Percentiles rank a stretch among this genome's conserved stretches.
Evolutionary conservation across 345 rosid species (phyloP).

Genomic region (Carallia pectinifolia): DNA sequence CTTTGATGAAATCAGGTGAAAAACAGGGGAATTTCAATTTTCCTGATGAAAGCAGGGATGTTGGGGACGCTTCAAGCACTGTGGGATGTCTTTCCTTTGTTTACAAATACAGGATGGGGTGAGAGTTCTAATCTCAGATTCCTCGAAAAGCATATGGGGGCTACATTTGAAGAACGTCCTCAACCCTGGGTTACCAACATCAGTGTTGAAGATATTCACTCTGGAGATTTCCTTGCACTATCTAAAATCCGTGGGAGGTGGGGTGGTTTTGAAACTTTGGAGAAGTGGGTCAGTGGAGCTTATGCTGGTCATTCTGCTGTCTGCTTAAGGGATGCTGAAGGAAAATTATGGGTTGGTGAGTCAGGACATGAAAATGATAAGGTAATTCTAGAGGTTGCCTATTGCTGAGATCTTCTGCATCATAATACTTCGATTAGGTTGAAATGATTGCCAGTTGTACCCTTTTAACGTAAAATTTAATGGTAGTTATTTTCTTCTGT

Average conservation of each 20-base stretch:
- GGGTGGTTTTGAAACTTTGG: slow-evolving; percentile 98
- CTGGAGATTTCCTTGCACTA: slow-evolving; percentile 87
- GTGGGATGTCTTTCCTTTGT: slow-evolving; percentile 97
- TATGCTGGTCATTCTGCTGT: slow-evolving; percentile 97
- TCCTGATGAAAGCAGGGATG: slow-evolving; percentile 99
- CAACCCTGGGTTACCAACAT: slow-evolving; percentile 73
- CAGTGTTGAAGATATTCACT: slow-evolving; percentile 67
- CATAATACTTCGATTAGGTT: background rate
- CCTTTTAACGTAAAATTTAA: background rate
- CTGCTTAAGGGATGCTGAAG: slow-evolving; percentile 84
- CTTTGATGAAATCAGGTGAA: slow-evolving; percentile 56
- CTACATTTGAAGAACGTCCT: slow-evolving; percentile 70
- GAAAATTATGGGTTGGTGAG: slow-evolving; percentile 95
- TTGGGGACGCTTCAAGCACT: slow-evolving; percentile 85
- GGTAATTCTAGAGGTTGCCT: slow-evolving; percentile 36
- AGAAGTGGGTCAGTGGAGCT: slow-evolving; percentile 99
- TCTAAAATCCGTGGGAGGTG: slow-evolving; percentile 89
- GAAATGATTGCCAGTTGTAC: background rate
- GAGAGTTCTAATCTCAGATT: slow-evolving; percentile 79
- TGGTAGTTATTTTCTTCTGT: background rate
- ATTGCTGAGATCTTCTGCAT: background rate
- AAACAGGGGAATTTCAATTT: slow-evolving; percentile 81
- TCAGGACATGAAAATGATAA: slow-evolving; percentile 93
- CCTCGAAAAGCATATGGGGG: slow-evolving; percentile 91
- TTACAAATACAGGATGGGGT: slow-evolving; percentile 95